Base-by-base conservation (phyloP, 345 rosid species). In the Populus alba region DNA sequence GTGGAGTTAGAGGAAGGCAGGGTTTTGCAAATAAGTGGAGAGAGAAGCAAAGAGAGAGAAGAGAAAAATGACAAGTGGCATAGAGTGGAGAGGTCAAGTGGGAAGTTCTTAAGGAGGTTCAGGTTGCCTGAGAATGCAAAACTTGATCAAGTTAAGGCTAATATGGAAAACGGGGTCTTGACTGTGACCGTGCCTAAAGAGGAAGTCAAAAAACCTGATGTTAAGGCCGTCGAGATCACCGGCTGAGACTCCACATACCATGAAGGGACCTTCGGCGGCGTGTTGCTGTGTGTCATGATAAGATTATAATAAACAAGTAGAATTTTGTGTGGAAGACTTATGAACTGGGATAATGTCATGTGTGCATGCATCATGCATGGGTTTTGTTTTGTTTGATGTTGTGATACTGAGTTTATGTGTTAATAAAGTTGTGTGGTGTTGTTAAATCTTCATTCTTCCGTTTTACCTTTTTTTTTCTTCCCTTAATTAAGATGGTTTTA, bases 101-200 rank as follows among this genome's bases (percentile, higher is more conserved):
- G 78, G 7, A 47, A 66, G 63, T 75, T 75, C 72, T 5, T 66
- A 20, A 66, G 65, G 62, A 31, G 78, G 9, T 75, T 75, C 63
- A 20, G 78, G 71, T 47, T 66, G 43, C 72, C 72, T 9, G 78
- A 75, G 63, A 67, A 67, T 67, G 78, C 78, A 6, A 75, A 22
- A 13, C 47, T 33, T 20, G 78, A 66, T 4, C 47, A 47, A 17
- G 72, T 75, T 1, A 75, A 67, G 71, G 72, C 68, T 2, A 23
- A 27, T 29, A 53, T 68, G 80, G 80, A 69, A 49, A 43, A 69
- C 31, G 75, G 74, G 29, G 75, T 77, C 6, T 16, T 35, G 45
- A 51, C 49, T 1, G 63, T 67, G 35, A 35, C 43, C 1, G 17
- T 51, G 38, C 65, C 59, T 20, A 55, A 57, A 43, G 55, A 31